Evolutionary conservation across 2,329 filamentous ascomycete species (phyloP), one percentile per base, ranked within the genome.

Genomic region (Aspergillus nomiae): DNA sequence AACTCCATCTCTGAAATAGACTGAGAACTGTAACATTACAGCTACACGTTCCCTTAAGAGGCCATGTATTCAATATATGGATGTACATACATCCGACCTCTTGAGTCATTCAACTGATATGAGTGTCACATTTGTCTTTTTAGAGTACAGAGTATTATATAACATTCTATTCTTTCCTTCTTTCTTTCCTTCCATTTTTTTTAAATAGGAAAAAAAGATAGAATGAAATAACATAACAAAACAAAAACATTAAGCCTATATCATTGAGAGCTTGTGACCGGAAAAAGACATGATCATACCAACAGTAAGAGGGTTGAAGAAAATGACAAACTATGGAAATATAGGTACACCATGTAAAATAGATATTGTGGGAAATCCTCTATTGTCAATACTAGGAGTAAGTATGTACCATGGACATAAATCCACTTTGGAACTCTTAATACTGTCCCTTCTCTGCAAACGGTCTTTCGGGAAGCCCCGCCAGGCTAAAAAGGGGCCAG

Each of bases 401-500:
- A n/a, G 16, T n/a, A n/a, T n/a, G 7, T 41, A 36, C 38, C 38
- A 41, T 41, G 38, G 38, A 16, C 38, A 41, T 19, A 41, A 41
- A 41, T n/a, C 38, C 38, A 41, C 38, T 41, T n/a, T 41, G 16
- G 38, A 41, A n/a, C 38, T 41, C 38, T 41, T 41, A 19, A 41
- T 41, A n/a, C 38, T n/a, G 38, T 41, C 19, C 38, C 38, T 41
- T 41, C 38, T 28, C 46, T 43, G 32, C 32, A 59, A 59, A 59
- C 58, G 46, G 58, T 54, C 34, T 12, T 34, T 54, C 58, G 58
- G 58, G 46, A 53, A 53, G 58, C 59, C 53, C 59, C 59, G 54
- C 59, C 59, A 36, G 45, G 50, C 53, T 56, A 59, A 50, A 63
- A 60, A 56, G 34, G 58, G 50, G 57, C 28, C 34, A 51, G 21